Percentiles rank a stretch among this genome's conserved stretches.
These are phyloP conservation scores for Neurospora sp. DNA, from an alignment of 2,329 filamentous ascomycete species.

Conservation along the genomic window DNA sequence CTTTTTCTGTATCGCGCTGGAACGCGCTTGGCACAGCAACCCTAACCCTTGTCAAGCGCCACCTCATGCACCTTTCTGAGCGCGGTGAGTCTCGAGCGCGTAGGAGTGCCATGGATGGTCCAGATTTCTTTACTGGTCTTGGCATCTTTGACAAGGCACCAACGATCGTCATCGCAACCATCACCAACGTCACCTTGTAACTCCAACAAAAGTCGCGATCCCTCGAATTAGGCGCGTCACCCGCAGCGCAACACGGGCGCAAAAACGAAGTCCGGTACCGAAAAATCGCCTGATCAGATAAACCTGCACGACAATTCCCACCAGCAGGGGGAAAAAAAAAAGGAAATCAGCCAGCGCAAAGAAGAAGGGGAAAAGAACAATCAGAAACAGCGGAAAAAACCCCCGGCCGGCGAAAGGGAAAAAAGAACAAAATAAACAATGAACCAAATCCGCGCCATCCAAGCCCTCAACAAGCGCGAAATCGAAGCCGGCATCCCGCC, in stretches of 20 bases:
- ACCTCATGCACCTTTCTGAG: not conserved
- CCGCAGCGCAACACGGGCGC: not conserved
- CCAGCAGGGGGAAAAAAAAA: not conserved
- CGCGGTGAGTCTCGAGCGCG: not conserved
- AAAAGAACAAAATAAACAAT: constrained; percentile 36
- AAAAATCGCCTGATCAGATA: not conserved
- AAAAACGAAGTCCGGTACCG: not conserved
- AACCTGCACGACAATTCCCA: not conserved
- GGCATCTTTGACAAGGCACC: not conserved
- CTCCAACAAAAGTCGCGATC: not conserved
- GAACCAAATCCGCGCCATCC: constrained; percentile 90
- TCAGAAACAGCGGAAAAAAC: not conserved
- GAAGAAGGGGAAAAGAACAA: not conserved
- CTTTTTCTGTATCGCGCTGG: not conserved
- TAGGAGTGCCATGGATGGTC: not conserved
- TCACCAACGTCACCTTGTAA: not conserved
- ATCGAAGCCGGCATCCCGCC: constrained; percentile 82
- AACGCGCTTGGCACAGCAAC: not conserved
- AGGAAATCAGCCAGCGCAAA: not conserved
- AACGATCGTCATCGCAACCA: not conserved
- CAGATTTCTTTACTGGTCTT: not conserved
- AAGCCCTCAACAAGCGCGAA: constrained; percentile 87
- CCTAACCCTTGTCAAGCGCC: not conserved
- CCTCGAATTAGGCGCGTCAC: not conserved
- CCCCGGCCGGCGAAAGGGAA: not conserved